These are phyloP conservation scores for Psidium guajava DNA, from an alignment of 345 rosid species.

Conservation along the genomic window DNA sequence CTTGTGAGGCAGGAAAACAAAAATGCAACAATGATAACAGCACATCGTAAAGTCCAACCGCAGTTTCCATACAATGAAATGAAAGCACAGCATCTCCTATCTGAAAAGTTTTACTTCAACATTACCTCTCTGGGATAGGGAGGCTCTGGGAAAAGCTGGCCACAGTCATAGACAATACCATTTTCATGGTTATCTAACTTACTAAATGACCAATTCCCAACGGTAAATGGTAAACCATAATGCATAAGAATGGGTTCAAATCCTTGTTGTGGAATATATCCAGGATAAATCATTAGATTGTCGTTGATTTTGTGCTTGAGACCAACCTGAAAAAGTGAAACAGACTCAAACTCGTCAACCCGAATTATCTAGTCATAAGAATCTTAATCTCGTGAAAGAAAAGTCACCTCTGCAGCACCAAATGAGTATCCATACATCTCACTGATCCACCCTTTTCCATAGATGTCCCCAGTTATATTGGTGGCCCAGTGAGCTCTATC, in stretches of 20 bases:
- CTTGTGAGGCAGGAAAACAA: neutral
- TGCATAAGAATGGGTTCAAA: constrained; percentile 87
- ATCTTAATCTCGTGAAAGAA: neutral
- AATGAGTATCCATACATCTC: constrained; percentile 99
- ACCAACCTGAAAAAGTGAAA: constrained; percentile 50
- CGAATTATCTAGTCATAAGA: neutral
- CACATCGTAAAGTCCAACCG: neutral
- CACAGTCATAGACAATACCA: constrained; percentile 77
- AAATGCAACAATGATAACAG: neutral
- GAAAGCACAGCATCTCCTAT: neutral
- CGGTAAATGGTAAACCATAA: constrained; percentile 76
- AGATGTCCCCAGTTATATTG: constrained; percentile 95
- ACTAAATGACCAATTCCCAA: constrained; percentile 96
- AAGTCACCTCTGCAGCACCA: constrained; percentile 87
- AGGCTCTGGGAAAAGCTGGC: constrained; percentile 87
- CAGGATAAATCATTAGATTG: constrained; percentile 92
- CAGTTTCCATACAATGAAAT: neutral
- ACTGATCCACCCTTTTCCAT: constrained; percentile 93
- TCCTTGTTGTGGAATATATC: constrained; percentile 75
- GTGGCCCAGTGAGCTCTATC: constrained; percentile 93
- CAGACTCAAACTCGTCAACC: neutral
- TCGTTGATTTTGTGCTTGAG: constrained; percentile 86
- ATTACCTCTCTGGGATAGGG: constrained; percentile 93
- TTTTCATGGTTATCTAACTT: constrained; percentile 89
- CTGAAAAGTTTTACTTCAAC: neutral